phyloP scores from a whole-genome alignment of 345 rosid genomes.

The Chamaenerion angustifolium region DNA sequence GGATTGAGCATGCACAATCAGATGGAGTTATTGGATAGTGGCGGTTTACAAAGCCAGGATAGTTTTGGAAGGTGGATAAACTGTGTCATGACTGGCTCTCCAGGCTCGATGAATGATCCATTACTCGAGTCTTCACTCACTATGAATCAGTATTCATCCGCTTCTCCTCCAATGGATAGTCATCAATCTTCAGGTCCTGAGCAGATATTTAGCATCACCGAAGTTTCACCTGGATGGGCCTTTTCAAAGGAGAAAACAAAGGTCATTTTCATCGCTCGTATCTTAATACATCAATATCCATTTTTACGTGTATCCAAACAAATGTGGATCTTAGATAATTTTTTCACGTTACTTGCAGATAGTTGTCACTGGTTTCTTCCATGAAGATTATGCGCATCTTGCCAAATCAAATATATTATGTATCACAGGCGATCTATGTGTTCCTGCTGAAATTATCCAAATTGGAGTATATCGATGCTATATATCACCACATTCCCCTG shows the following conservation, averaged over 20 bases:
- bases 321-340: neutral
- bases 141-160: conserved; percentile 7
- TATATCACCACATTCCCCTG: conserved; percentile 54
- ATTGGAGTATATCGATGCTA: conserved; percentile 79
- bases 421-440: conserved; percentile 53
- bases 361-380: conserved; percentile 58
- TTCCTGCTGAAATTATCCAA: conserved; percentile 52
- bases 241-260: conserved; percentile 71
- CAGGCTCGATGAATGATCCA: conserved; percentile 34
- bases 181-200: conserved; percentile 27
- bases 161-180: conserved; percentile 11
- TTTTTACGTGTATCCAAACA: no score
- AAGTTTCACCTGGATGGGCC: conserved; percentile 74
- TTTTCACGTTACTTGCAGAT: conserved; percentile 5
- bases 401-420: conserved; percentile 49
- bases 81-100: conserved; percentile 36
- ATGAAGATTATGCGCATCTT: conserved; percentile 35
- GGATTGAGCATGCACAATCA: conserved; percentile 19
- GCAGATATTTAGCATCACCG: conserved; percentile 59
- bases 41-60: conserved; percentile 61
- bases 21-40: conserved; percentile 28
- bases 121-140: conserved; percentile 32
- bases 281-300: no score
- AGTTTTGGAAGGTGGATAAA: conserved; percentile 83
- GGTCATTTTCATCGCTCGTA: conserved; percentile 25